Conservation (phyloP, 768 basidiomycete species). For the Mycena leptocephala region DNA sequence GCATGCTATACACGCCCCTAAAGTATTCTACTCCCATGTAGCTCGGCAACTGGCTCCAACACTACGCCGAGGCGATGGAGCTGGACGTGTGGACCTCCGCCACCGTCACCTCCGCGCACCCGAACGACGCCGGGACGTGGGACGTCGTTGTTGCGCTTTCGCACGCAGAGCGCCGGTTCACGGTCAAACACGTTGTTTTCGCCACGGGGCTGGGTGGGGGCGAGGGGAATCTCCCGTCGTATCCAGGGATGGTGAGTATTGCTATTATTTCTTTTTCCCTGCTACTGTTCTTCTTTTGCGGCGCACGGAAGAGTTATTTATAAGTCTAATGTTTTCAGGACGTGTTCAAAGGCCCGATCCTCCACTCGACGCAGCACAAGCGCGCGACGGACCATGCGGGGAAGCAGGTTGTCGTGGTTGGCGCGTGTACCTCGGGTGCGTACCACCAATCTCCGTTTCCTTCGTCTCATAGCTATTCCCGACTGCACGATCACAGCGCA, state of each 20-base stretch:
- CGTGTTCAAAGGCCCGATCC: conserved; percentile 63
- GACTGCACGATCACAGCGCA: conserved; percentile 9
- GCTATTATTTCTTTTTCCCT: too few species aligned
- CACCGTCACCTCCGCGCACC: conserved; percentile 48
- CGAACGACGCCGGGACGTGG: conserved; percentile 55
- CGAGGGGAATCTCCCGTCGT: conserved; percentile 59
- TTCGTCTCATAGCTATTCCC: background rate
- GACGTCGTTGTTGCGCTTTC: conserved; percentile 53
- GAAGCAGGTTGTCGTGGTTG: conserved; percentile 76
- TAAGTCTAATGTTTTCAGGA: too few species aligned
- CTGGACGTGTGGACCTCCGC: conserved; percentile 69
- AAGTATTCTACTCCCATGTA: conserved; percentile 39
- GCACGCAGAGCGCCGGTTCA: conserved; percentile 53
- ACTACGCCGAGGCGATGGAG: conserved; percentile 66
- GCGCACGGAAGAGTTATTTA: too few species aligned
- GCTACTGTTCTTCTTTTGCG: too few species aligned
- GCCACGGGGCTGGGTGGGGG: conserved; percentile 69
- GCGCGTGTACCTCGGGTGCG: conserved; percentile 71
- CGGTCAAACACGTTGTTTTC: conserved; percentile 67
- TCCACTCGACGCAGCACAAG: conserved; percentile 69
- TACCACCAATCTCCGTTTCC: background rate
- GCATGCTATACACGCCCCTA: too few species aligned
- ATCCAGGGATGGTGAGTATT: conserved; percentile 57
- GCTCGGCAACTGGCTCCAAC: conserved; percentile 76
- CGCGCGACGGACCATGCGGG: conserved; percentile 64